Evolutionary conservation across 2,329 filamentous ascomycete genomes (phyloP).

Genomic region (Simplicillium aogashimaense): DNA sequence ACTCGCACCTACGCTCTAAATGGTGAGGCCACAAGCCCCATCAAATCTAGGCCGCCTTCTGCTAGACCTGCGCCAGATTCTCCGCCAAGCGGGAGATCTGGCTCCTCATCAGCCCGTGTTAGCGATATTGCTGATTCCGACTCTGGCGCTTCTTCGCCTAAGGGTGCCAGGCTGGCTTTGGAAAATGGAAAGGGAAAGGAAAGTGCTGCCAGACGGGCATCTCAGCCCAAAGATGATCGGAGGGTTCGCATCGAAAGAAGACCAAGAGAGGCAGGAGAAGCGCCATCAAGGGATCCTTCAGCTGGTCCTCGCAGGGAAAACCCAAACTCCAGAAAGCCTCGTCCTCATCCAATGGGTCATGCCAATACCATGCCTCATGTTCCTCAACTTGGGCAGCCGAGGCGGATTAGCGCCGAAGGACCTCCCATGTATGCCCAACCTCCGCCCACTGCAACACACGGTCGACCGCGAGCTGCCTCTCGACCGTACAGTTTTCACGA

Average conservation of each 20-base stretch:
- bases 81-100: constrained; percentile 26
- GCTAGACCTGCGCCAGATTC: constrained; percentile 37
- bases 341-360: constrained; percentile 19
- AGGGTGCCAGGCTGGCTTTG: constrained; percentile 3
- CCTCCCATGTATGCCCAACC: constrained; percentile 20
- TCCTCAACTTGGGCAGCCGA: constrained; percentile 17
- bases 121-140: constrained; percentile 30
- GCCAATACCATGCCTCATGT: constrained; percentile 21
- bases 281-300: constrained; percentile 1
- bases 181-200: constrained; percentile 4
- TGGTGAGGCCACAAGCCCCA: constrained; percentile 29
- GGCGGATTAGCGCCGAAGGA: constrained; percentile 22
- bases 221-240: no score
- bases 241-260: constrained; percentile 6
- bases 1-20: constrained; percentile 37
- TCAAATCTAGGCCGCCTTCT: constrained; percentile 17
- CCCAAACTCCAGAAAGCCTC: constrained; percentile 5
- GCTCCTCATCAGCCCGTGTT: constrained; percentile 23
- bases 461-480: constrained; percentile 21
- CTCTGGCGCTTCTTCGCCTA: constrained; percentile 28
- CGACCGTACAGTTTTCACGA: constrained; percentile 26
- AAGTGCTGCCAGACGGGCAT: no score
- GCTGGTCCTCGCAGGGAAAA: constrained; percentile 11
- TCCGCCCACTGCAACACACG: constrained; percentile 19
- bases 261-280: constrained; percentile 10